Evolutionary conservation across 1,284 basidiomycete species (phyloP).

Genomic region (Filobasidium uniguttulatum): DNA sequence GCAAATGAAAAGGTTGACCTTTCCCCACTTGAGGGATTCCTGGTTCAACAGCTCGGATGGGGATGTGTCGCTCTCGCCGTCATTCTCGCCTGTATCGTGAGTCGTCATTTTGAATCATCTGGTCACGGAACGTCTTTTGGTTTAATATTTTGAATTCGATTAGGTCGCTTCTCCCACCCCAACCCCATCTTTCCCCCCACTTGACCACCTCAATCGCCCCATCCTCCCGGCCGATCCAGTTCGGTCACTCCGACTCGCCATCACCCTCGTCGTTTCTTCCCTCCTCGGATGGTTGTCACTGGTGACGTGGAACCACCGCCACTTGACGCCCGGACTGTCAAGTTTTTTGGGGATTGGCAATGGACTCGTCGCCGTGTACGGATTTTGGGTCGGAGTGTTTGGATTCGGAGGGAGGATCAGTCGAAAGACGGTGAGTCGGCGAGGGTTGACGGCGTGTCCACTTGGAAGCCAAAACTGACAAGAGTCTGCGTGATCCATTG

Average conservation of each 20-base stretch:
- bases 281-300: constrained; percentile 21
- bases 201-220: constrained; percentile 5
- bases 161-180: constrained; percentile 12
- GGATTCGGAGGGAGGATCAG: constrained; percentile 21
- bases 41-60: constrained; percentile 25
- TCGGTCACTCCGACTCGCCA: constrained; percentile 17
- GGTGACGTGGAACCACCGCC: constrained; percentile 24
- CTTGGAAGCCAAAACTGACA: neutral
- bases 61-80: constrained; percentile 25
- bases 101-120: neutral
- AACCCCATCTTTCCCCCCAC: constrained; percentile 8
- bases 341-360: constrained; percentile 25
- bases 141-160: neutral
- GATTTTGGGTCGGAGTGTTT: constrained; percentile 35
- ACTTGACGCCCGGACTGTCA: constrained; percentile 25
- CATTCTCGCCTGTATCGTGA: constrained; percentile 22
- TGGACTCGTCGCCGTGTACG: constrained; percentile 27
- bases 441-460: constrained; percentile 24
- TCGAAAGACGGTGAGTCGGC: constrained; percentile 24
- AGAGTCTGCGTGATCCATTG: neutral
- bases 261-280: constrained; percentile 25
- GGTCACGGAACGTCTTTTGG: neutral
- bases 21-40: constrained; percentile 28
- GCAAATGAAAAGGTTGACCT: constrained; percentile 22
- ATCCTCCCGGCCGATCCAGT: constrained; percentile 17